Conservation (phyloP, 176 grass and related monocot genomes). For the Triticum timopheevii region DNA sequence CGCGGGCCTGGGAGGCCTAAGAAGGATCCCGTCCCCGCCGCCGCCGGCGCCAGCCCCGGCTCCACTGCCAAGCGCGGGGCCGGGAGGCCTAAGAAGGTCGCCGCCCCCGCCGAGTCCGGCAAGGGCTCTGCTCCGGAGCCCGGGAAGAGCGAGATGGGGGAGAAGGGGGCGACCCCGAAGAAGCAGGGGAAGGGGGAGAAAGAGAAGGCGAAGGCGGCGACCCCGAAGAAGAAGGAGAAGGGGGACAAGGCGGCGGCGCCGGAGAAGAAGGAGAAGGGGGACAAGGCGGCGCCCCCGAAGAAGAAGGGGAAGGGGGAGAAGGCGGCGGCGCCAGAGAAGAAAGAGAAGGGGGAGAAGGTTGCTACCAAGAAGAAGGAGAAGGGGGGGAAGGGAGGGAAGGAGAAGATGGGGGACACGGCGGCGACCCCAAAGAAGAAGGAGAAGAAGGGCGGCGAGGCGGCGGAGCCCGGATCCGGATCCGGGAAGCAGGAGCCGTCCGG, state of each 20-base stretch:
- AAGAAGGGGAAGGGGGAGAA: slow-evolving; percentile 25
- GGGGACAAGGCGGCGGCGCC: neutral
- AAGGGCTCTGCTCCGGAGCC: neutral
- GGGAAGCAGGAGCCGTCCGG: slow-evolving; percentile 5
- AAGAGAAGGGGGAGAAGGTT: neutral
- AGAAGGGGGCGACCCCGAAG: slow-evolving; percentile 1
- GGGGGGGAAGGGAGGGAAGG: neutral
- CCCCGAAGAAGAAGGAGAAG: slow-evolving; percentile 27
- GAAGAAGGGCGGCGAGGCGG: slow-evolving; percentile 16
- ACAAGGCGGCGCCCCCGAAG: slow-evolving; percentile 13
- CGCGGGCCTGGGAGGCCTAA: neutral
- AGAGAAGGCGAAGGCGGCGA: slow-evolving; percentile 2
- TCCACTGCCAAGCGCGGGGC: neutral
- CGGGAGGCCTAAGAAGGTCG: neutral
- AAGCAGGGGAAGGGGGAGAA: neutral
- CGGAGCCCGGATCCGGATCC: neutral
- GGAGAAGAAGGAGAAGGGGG: neutral
- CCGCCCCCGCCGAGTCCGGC: neutral
- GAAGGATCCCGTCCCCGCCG: neutral
- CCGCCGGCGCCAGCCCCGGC: neutral
- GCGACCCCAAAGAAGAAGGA: slow-evolving; percentile 12
- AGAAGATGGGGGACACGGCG: neutral
- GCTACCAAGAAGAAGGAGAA: no score
- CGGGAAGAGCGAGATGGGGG: slow-evolving; percentile 2
- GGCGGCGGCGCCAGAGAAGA: neutral